Base-by-base conservation (phyloP, 2,329 filamentous ascomycete species). In the Coniochaeta sp. region DNA sequence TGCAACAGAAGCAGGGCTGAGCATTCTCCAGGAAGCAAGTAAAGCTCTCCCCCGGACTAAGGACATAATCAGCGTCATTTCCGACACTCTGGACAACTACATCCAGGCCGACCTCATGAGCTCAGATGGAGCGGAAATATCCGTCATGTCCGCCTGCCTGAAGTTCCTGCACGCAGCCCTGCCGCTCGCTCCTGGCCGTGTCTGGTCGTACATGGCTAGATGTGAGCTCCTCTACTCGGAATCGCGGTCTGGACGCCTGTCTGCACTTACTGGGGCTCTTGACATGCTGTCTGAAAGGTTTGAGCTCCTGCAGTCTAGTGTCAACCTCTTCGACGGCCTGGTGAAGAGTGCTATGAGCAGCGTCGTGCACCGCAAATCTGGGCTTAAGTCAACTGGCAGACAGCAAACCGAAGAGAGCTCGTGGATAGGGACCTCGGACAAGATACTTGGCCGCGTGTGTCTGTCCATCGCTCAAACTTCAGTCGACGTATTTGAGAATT, bases 181-280 rank as follows among this genome's bases (percentile, higher is more conserved):
- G 28, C 80, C 82, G 67, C 89, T 83, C n/a, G 85, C 89, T 58
- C 93, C 95, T 0, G 89, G 89, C 60, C 83, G 93, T 62, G 87
- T 96, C 6, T 98, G 95, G 93, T 92, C 93, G 3, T 90, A 93
- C 71, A 82, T 99, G 67, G 86, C 88, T 3, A 86, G 91, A 61
- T 96, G 91, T 71, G 86, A 88, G 63, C 78, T 99, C 19, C 79
- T 99, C 54, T 89, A 89, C 66, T 84, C 87, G 6, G 88, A 91
- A 65, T 87, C 90, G 11, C 88, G 87, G 63, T 87, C 87, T 16
- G 90, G 91, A 12, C 87, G 89, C 62, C 81, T 99, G 62, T 85
- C 88, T 43, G 86, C 86, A 57, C 87, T 98, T 58, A 84, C 96
- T 2, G 90, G 90, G n/a, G 88, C 86, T 26, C 84, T 92, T 3